Evolutionary conservation across 352 stramenopile species (phyloP), one percentile per base, ranked within the genome.

Genomic region (Phytopythium ostracodes): DNA sequence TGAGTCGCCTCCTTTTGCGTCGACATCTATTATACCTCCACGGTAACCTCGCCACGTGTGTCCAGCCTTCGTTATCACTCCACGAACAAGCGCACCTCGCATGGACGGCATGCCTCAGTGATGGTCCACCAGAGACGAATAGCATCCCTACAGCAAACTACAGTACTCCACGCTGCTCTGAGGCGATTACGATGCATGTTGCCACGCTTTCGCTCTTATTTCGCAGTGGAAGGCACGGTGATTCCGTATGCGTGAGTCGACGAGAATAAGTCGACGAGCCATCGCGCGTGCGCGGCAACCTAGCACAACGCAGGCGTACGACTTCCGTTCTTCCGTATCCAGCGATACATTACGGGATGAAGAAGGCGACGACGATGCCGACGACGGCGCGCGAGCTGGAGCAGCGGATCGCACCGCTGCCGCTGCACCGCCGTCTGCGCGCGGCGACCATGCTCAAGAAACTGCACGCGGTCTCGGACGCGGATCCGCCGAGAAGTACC

Each of bases 331-430:
- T 4, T 38, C 33, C 2, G 1, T 38, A 14, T 38, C 7, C 10
- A 11, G 33, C 33, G 33, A 38, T 14, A 4, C n/a, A n/a, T n/a
- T n/a, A n/a, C 7, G 20, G 9, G 7, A 70, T 73, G 59, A 57
- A 55, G 18, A 71, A 74, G 52, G 36, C 67, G 8, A 36, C 43
- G 38, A 71, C 67, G 20, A 56, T 74, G 17, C 67, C 64, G 27
- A 64, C 55, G 25, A 66, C 64, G 11, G 58, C 64, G 5, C 56
- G 46, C 33, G 64, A 71, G 40, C 59, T 57, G 56, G 49, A 40
- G 27, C 20, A 42, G 40, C 35, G 49, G 52, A n/a, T 53, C 17
- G 40, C 49, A 20, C 24, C 46, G 31, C 25, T 56, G 40, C 33
- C 36, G 15, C 22, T 51, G 27, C 46, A 42, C 22, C 36, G 35